Percentiles rank a stretch among this genome's conserved stretches.
phyloP scores from a whole-genome alignment of 2,329 filamentous ascomycete genomes.

The Colletotrichum limetticola region DNA sequence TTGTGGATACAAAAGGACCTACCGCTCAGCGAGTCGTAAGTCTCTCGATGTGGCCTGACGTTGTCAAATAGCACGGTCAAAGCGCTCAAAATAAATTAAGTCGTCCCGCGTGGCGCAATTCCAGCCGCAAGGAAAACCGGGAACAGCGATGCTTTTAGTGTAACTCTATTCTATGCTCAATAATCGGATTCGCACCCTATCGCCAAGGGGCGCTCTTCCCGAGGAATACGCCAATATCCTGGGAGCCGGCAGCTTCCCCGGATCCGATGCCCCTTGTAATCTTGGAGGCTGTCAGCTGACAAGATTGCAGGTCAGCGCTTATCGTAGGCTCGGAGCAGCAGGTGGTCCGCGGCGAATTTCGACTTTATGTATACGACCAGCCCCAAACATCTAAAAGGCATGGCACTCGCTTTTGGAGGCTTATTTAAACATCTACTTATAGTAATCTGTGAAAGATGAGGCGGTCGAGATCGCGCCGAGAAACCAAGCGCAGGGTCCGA shows the following conservation, averaged over 20 bases:
- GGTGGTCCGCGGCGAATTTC: not conserved
- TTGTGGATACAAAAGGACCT: not conserved
- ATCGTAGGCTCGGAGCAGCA: not conserved
- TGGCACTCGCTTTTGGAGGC: not conserved
- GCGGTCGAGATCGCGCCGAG: not conserved
- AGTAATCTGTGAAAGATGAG: not conserved
- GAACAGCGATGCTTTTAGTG: not conserved
- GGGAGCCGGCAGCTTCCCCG: not conserved
- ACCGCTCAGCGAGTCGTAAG: not conserved
- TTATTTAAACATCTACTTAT: not conserved
- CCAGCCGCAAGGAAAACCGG: not conserved
- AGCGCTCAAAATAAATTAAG: not conserved
- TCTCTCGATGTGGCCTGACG: not conserved
- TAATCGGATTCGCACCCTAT: not conserved
- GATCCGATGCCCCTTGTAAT: not conserved
- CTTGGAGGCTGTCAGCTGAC: not conserved
- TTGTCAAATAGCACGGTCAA: not conserved
- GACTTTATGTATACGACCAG: not conserved
- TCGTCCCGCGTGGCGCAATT: not conserved
- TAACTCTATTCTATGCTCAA: not conserved
- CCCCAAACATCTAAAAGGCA: not conserved
- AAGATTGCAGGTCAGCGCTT: not conserved
- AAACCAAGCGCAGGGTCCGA: not conserved
- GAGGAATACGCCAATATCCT: not conserved
- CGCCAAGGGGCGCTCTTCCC: not conserved